phyloP scores from a whole-genome alignment of 2,329 filamentous ascomycete species.

The Taxawa tesnikishii region DNA sequence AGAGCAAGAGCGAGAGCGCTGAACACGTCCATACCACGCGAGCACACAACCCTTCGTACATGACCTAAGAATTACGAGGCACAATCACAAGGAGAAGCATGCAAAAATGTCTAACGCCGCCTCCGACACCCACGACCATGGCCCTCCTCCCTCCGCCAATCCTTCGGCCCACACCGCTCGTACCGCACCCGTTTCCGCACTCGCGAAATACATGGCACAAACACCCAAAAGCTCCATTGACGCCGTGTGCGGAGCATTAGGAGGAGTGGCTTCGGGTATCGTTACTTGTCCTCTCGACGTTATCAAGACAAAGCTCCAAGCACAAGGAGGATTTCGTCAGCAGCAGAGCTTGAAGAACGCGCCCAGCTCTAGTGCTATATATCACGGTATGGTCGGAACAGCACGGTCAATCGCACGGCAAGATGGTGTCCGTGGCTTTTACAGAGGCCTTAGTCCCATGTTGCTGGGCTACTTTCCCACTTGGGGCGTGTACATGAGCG shows the following conservation, averaged over 20 bases:
- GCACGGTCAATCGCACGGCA: conserved; percentile 74
- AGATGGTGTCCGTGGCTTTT: conserved; percentile 82
- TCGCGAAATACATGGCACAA: conserved; percentile 28
- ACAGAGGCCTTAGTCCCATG: conserved; percentile 87
- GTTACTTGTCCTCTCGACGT: conserved; percentile 96
- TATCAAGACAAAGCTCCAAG: conserved; percentile 96
- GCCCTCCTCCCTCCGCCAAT: conserved; percentile 10
- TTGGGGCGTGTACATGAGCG: conserved; percentile 95
- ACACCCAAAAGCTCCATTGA: conserved; percentile 54
- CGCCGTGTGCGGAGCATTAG: conserved; percentile 74
- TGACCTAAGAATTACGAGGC: not conserved
- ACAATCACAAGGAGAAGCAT: not conserved
- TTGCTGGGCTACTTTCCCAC: conserved; percentile 91
- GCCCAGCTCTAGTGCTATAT: conserved; percentile 44
- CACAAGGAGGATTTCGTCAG: conserved; percentile 70
- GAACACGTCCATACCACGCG: no score
- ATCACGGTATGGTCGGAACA: conserved; percentile 79
- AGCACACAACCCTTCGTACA: not conserved
- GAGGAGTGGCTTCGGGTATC: conserved; percentile 84
- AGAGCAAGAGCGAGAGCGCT: no score
- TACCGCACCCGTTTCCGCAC: conserved; percentile 11
- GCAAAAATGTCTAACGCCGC: conserved; percentile 7
- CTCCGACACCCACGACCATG: conserved; percentile 17
- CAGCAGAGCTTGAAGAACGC: conserved; percentile 22
- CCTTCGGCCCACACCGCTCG: conserved; percentile 1